Evolutionary conservation across 2,329 filamentous ascomycete species (phyloP), one percentile per base, ranked within the genome.

Genomic region (Exophiala calicioides): DNA sequence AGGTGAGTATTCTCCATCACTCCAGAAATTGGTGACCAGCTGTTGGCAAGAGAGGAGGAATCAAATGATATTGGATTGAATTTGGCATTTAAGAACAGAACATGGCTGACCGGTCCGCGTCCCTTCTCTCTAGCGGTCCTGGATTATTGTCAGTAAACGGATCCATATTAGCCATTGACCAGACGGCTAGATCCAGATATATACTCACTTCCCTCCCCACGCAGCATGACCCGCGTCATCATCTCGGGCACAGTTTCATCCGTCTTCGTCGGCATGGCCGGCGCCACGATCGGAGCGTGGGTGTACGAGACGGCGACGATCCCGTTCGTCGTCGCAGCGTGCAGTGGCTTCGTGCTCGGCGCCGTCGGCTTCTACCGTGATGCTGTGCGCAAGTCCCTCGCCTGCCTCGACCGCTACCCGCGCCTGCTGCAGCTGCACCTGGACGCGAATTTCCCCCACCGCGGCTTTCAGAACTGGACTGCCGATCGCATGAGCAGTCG

Each of bases 321-420:
- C 26, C 55, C 55, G 16, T 58, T 52, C 35, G 27, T 58, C 15
- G 16, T 49, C 12, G 40, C 47, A 12, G 43, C 55, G 3, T 53
- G 50, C 43, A 43, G 26, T 9, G 55, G 55, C 26, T 58, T 58
- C 36, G 15, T 52, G 5, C 40, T 58, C 12, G 55, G 55, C 5
- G 38, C 44, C 2, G 27, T 51, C 3, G 55, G 55, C 1, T 53
- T 56, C 53, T 58, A 58, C 39, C 43, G 47, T n/a, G 55, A 58
- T 27, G 47, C 47, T 7, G 39, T 56, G 21, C 40, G 49, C 20
- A 58, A 58, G 37, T 49, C 52, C 3, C 44, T 52, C 6, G 39
- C 46, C 13, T 42, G 46, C 8, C 23, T 58, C 5, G 55, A 58
- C 20, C 44, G 50, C 13, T 56, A 55, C 27, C 55, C 53, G 5